Evolutionary conservation across 1,284 basidiomycete genomes (phyloP), one percentile per base, ranked within the genome.

Genomic region (Ustilago hordei): DNA sequence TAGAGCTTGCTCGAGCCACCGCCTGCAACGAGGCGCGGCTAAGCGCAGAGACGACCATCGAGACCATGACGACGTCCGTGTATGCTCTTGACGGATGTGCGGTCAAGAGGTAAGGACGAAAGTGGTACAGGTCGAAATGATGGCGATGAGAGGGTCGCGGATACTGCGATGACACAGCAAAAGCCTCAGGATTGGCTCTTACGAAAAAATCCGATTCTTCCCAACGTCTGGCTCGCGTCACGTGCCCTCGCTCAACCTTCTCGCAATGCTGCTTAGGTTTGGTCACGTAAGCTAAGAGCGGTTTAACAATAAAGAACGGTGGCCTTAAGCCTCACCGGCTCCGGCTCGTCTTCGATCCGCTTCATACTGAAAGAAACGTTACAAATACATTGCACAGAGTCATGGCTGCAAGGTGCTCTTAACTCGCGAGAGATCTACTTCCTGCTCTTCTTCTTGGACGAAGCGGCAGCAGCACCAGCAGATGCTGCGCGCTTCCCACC

Each of bases 201-300:
- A 64, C 61, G 65, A 60, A 73, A 73, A 73, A 73, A 58, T 68
- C 65, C 60, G 62, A 58, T 73, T 59, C 65, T 68, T 68, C 65
- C 19, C 23, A 57, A 61, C 41, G 41, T 50, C 41, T 48, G 47
- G 53, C 41, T 19, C 41, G 62, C 70, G 41, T 73, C 70, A 73
- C 70, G 70, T 73, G 70, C 58, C 23, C 50, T 39, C 28, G 41
- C 32, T 38, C 61, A 45, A 4, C 17, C 15, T 38, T 11, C 31
- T 34, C 31, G 8, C 12, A 15, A 11, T 0, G 11, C 1, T 5
- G 53, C 39, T 64, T 60, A 64, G 53, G n/a, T 5, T 23, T 36
- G n/a, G 8, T 64, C 54, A 70, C 58, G 55, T 60, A 64, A 64
- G 19, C 45, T 13, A 3, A 2, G 2, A 23, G 2, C 3, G 35